These are phyloP conservation scores for Termitomyces sp. DNA, from an alignment of 768 basidiomycete species.

Conservation along the genomic window DNA sequence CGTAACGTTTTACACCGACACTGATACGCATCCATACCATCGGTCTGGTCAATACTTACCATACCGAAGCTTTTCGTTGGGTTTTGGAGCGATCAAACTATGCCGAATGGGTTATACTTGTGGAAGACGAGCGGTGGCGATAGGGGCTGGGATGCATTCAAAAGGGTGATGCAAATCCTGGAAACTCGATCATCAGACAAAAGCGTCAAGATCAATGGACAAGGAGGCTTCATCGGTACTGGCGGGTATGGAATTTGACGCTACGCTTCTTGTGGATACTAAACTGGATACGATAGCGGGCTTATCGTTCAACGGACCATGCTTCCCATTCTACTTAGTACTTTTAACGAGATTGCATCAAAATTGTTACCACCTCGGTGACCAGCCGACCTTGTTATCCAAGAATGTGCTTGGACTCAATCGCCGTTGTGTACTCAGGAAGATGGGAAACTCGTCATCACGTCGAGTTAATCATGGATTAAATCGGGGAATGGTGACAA, in stretches of 20 bases:
- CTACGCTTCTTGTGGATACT: neutral
- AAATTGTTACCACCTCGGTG: conserved; percentile 25
- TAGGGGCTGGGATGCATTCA: conserved; percentile 27
- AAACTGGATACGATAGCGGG: conserved; percentile 24
- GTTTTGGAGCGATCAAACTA: conserved; percentile 12
- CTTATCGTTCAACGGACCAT: conserved; percentile 35
- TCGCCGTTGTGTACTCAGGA: conserved; percentile 30
- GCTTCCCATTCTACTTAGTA: conserved; percentile 29
- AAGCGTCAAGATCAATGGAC: conserved; percentile 15
- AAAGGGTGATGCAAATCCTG: conserved; percentile 27
- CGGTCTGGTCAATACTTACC: conserved; percentile 32
- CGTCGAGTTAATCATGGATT: conserved; percentile 40
- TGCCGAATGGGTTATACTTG: conserved; percentile 39
- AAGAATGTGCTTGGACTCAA: conserved; percentile 38
- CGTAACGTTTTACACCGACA: conserved; percentile 24
- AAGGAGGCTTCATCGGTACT: conserved; percentile 37
- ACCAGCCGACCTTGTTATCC: conserved; percentile 35
- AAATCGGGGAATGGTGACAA: conserved; percentile 37
- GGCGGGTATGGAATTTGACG: conserved; percentile 27
- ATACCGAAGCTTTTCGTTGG: conserved; percentile 40
- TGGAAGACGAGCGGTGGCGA: conserved; percentile 38
- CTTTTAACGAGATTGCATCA: conserved; percentile 18
- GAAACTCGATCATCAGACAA: conserved; percentile 15
- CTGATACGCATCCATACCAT: conserved; percentile 26
- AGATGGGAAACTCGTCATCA: conserved; percentile 30